Evolutionary conservation across 1,284 basidiomycete genomes (phyloP).

Genomic region (Garcileccinum viscosum): DNA sequence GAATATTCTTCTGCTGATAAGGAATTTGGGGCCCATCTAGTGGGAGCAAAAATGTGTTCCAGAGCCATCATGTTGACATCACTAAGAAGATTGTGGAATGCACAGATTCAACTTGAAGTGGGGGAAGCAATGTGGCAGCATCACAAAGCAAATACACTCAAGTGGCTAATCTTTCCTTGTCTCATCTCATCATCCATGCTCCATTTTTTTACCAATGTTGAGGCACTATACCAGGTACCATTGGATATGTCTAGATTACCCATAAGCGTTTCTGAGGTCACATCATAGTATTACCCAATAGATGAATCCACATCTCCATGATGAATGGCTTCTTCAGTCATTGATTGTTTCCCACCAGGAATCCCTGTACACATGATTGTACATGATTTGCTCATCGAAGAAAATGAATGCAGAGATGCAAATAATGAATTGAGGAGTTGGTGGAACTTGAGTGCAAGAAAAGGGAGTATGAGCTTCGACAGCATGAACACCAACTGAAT

Average conservation of each 20-base stretch:
- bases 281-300: conserved; percentile 61
- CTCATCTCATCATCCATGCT: conserved; percentile 7
- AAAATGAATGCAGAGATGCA: conserved; percentile 44
- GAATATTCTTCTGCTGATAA: conserved; percentile 23
- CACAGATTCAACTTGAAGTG: conserved; percentile 57
- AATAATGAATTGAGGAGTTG: conserved; percentile 55
- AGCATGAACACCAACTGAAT: conserved; percentile 66
- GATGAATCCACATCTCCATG: conserved; percentile 47
- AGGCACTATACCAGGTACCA: conserved; percentile 58
- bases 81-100: conserved; percentile 46
- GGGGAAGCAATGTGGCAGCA: conserved; percentile 67
- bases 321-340: conserved; percentile 37
- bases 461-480: conserved; percentile 59
- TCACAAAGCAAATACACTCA: conserved; percentile 69
- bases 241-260: conserved; percentile 67
- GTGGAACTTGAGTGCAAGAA: conserved; percentile 58
- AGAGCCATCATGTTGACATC: conserved; percentile 37
- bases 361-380: conserved; percentile 15
- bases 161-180: conserved; percentile 48
- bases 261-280: conserved; percentile 69
- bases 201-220: conserved; percentile 46
- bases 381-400: conserved; percentile 34
- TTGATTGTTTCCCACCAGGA: conserved; percentile 33
- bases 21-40: conserved; percentile 37
- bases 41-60: conserved; percentile 22